These are phyloP conservation scores for Boletus pseudopeckii DNA, from an alignment of 768 basidiomycete species.

Conservation along the genomic window DNA sequence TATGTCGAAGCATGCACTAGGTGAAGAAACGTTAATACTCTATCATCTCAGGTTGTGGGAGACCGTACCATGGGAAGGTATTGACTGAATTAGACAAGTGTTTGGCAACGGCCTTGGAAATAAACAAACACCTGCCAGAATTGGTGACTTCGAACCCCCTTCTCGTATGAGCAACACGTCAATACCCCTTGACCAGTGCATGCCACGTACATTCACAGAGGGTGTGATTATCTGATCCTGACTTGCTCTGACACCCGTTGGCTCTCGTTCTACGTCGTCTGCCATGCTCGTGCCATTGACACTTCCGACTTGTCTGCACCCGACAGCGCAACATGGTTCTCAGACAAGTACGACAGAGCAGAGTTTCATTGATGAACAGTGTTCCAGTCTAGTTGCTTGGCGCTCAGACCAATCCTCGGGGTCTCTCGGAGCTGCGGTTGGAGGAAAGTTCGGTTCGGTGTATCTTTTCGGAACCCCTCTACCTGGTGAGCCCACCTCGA, in stretches of 20 bases:
- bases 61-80: neutral
- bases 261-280: neutral
- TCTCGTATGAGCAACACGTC: conserved; percentile 6
- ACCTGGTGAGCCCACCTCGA: conserved; percentile 18
- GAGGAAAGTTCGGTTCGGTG: conserved; percentile 23
- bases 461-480: conserved; percentile 28
- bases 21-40: neutral
- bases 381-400: conserved; percentile 19
- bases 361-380: conserved; percentile 23
- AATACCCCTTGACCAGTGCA: conserved; percentile 1
- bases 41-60: too few relatives aligned
- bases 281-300: conserved; percentile 28
- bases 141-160: neutral
- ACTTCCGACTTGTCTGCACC: conserved; percentile 16
- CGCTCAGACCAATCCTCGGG: conserved; percentile 2
- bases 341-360: conserved; percentile 19
- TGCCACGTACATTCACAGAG: neutral
- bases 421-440: conserved; percentile 19
- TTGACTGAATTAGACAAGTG: conserved; percentile 7
- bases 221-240: neutral
- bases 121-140: conserved; percentile 27
- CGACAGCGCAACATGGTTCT: conserved; percentile 2
- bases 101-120: conserved; percentile 30
- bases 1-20: neutral
- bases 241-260: neutral